These are phyloP conservation scores for Arthrobotrys musiformis DNA, from an alignment of 2,329 filamentous ascomycete genomes.

Conservation along the genomic window DNA sequence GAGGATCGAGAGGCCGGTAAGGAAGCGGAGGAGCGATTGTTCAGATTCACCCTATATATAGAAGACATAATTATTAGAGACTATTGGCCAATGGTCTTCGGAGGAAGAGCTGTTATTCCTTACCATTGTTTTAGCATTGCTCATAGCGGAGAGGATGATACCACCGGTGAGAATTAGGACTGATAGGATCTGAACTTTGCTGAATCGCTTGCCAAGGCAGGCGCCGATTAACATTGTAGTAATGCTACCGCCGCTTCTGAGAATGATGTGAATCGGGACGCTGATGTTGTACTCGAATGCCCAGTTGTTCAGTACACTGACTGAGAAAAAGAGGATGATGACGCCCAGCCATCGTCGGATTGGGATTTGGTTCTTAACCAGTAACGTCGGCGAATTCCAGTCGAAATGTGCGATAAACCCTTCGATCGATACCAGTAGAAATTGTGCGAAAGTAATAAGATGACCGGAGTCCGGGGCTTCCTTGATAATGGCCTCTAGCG, in stretches of 20 bases:
- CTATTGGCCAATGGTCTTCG: conserved; percentile 53
- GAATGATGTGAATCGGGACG: conserved; percentile 94
- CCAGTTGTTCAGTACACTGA: conserved; percentile 97
- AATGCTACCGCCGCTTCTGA: conserved; percentile 93
- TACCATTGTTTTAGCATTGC: conserved; percentile 86
- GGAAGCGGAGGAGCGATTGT: conserved; percentile 66
- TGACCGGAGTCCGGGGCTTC: conserved; percentile 86
- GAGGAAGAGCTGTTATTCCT: conserved; percentile 55
- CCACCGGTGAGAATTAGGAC: conserved; percentile 86
- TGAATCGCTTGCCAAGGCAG: conserved; percentile 82
- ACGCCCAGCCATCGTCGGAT: conserved; percentile 86
- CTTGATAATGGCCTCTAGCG: conserved; percentile 92
- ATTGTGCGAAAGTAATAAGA: conserved; percentile 88
- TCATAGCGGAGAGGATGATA: conserved; percentile 87
- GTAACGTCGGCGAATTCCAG: conserved; percentile 71
- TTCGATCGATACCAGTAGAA: conserved; percentile 81
- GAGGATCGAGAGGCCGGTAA: conserved; percentile 80
- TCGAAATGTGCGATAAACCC: conserved; percentile 82
- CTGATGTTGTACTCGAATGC: conserved; percentile 97
- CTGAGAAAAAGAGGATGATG: conserved; percentile 87
- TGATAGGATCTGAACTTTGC: conserved; percentile 79
- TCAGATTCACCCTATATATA: conserved; percentile 58
- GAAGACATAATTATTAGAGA: background rate
- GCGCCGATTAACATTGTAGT: conserved; percentile 94
- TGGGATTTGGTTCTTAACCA: conserved; percentile 82